Conservation (phyloP, 2,329 filamentous ascomycete genomes). For the Cordyceps farinosa region DNA sequence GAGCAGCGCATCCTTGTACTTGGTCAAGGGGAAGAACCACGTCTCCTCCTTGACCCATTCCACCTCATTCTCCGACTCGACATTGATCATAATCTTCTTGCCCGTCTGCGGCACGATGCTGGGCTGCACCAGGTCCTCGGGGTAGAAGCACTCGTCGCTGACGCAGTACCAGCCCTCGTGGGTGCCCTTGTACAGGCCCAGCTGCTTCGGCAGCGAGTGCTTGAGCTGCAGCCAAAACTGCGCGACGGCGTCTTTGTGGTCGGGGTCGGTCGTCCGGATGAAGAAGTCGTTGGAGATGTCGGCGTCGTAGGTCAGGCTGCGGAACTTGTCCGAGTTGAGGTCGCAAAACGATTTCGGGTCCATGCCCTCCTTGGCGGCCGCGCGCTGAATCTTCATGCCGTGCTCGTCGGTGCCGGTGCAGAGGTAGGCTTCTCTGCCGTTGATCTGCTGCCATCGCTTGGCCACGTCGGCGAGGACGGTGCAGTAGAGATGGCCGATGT, state of each 20-base stretch:
- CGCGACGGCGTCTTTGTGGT: slow-evolving; percentile 80
- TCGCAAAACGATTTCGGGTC: slow-evolving; percentile 86
- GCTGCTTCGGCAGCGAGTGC: slow-evolving; percentile 48
- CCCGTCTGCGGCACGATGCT: slow-evolving; percentile 77
- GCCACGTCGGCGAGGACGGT: slow-evolving; percentile 88
- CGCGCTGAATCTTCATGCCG: slow-evolving; percentile 94
- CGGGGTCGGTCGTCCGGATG: slow-evolving; percentile 82
- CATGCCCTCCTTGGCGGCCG: slow-evolving; percentile 66
- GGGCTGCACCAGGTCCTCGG: slow-evolving; percentile 68
- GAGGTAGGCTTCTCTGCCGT: slow-evolving; percentile 67
- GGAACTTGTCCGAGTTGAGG: slow-evolving; percentile 74
- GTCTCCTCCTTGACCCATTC: slow-evolving; percentile 93
- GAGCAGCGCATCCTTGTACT: slow-evolving; percentile 73
- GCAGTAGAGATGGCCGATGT: slow-evolving; percentile 91
- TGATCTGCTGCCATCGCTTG: slow-evolving; percentile 84
- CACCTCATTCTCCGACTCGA: slow-evolving; percentile 86
- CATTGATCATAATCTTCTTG: slow-evolving; percentile 74
- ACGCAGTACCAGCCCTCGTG: slow-evolving; percentile 97
- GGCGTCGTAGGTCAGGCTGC: slow-evolving; percentile 65
- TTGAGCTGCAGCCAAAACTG: slow-evolving; percentile 84
- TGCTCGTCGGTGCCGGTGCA: slow-evolving; percentile 96
- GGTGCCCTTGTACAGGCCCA: slow-evolving; percentile 77
- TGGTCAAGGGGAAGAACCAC: slow-evolving; percentile 89
- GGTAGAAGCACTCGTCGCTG: slow-evolving; percentile 95
- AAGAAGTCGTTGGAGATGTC: slow-evolving; percentile 79